Conservation (phyloP, 1,284 basidiomycete species). For the Amylostereum chailletii region DNA sequence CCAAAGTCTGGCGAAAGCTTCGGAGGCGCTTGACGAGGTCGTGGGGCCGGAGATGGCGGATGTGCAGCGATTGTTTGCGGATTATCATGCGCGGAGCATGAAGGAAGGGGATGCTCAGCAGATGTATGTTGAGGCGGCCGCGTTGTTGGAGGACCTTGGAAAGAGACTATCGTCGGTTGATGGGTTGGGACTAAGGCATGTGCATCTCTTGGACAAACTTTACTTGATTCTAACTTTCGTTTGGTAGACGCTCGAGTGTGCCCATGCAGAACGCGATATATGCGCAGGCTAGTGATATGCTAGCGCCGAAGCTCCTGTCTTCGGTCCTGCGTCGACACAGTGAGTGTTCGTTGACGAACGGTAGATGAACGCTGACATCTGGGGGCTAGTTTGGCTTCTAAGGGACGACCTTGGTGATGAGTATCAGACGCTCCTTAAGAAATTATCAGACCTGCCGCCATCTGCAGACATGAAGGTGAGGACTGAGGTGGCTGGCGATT, state of each 20-base stretch:
- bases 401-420: conserved; percentile 51
- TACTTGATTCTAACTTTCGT: conserved; percentile 1
- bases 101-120: conserved; percentile 38
- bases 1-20: conserved; percentile 44
- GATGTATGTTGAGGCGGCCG: conserved; percentile 44
- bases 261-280: conserved; percentile 23
- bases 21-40: conserved; percentile 32
- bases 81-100: conserved; percentile 42
- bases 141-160: conserved; percentile 52
- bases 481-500: background rate
- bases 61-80: conserved; percentile 51
- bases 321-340: conserved; percentile 68
- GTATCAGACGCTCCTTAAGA: conserved; percentile 48
- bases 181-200: conserved; percentile 33
- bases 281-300: conserved; percentile 33
- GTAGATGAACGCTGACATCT: background rate
- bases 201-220: conserved; percentile 4
- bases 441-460: conserved; percentile 49
- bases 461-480: conserved; percentile 50
- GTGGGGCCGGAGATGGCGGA: conserved; percentile 54
- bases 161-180: conserved; percentile 46
- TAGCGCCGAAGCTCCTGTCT: conserved; percentile 63
- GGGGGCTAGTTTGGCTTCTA: conserved; percentile 60
- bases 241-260: conserved; percentile 22
- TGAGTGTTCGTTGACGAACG: conserved; percentile 27